Evolutionary conservation across 2,329 filamentous ascomycete genomes (phyloP), one percentile per base, ranked within the genome.

Genomic region (Colletotrichum orchidophilum): DNA sequence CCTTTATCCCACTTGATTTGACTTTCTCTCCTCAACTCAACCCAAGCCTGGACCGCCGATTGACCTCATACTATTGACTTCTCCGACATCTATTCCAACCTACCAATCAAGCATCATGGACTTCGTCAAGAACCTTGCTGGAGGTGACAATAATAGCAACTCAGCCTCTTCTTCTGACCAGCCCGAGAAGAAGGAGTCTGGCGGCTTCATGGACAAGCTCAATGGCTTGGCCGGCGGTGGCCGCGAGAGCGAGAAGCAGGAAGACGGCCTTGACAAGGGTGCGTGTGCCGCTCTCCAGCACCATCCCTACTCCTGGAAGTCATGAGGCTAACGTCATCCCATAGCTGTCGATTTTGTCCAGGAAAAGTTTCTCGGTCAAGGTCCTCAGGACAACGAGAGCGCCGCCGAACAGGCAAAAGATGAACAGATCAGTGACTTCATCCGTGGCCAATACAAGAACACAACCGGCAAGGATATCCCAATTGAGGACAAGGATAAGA

Each of bases 231-330:
- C 92, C 24, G 94, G 94, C 42, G 94, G 94, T 63, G 94, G 94
- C 46, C 82, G 82, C 39, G 85, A 93, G 81, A 90, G 91, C 78
- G 94, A 96, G 87, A 91, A 94, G 88, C 93, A 95, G 76, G 93
- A 96, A 81, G 93, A 96, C 78, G 83, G 81, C n/a, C 88, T 96
- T 63, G 94, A 96, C 84, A 96, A 96, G 84, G 91, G 93, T 94
- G 27, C 72, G 72, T 33, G 12, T 8, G 26, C 31, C 42, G 24
- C 5, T 9, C 27, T 49, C n/a, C 33, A 12, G 15, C 33, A 31
- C 18, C 21, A 26, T 18, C 35, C 24, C 2, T n/a, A 26, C 24
- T 35, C 15, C 8, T 63, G 11, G 46, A n/a, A 3, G n/a, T 52
- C 29, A 42, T 9, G 31, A 59, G 21, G n/a, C 59, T 66, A 50